Percentiles rank a stretch among this genome's conserved stretches.
Conservation (phyloP, 352 stramenopile genomes). For the Stramenopiles sp. region DNA sequence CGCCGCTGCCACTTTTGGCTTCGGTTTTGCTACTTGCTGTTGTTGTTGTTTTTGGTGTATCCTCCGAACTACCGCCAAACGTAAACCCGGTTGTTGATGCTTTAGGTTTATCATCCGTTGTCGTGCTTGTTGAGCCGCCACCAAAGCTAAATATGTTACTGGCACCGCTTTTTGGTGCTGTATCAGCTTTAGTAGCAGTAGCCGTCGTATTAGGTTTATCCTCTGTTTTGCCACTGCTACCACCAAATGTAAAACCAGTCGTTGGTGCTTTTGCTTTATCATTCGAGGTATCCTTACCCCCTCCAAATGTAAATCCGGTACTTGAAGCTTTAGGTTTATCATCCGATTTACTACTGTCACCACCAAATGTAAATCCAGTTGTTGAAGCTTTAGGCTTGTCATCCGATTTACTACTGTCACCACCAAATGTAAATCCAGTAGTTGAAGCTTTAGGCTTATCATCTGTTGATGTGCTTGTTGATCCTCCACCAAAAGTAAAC, state of each 20-base stretch:
- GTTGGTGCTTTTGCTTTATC: no score
- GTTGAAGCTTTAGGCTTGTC: not conserved
- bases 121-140: not conserved
- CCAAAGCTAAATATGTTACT: not conserved
- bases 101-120: not conserved
- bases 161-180: not conserved
- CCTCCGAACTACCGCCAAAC: no score
- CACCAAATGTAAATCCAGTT: not conserved
- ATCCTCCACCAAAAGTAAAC: not conserved
- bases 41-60: not conserved
- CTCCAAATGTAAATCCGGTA: no score
- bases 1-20: not conserved
- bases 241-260: no score
- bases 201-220: no score
- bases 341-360: not conserved
- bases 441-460: not conserved
- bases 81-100: not conserved
- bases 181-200: not conserved
- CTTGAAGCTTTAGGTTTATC: not conserved
- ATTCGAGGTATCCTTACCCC: no score
- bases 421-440: not conserved
- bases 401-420: not conserved
- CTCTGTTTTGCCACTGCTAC: no score
- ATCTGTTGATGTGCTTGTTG: not conserved
- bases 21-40: not conserved